phyloP scores from a whole-genome alignment of 257 asterid species.

The Ocimum tenuiflorum region DNA sequence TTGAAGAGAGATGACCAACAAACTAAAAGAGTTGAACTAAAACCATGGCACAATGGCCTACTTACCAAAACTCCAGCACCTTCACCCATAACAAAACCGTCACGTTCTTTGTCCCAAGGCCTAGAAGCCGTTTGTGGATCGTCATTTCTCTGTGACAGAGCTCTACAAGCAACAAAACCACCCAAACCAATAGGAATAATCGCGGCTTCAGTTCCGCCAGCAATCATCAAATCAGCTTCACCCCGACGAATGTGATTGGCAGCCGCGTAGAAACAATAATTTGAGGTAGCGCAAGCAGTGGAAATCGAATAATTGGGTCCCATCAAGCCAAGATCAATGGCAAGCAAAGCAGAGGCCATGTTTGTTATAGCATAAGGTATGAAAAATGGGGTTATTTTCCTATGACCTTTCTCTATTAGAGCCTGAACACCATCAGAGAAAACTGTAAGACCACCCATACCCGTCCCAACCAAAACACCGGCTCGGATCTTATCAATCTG shows the following conservation, averaged over 20 bases:
- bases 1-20: not conserved
- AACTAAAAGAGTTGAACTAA: not conserved
- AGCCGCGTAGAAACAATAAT: conserved; percentile 86
- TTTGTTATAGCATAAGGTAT: conserved; percentile 88
- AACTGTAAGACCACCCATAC: conserved; percentile 90
- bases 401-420: conserved; percentile 66
- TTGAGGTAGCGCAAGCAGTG: conserved; percentile 97
- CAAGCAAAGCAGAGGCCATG: conserved; percentile 94
- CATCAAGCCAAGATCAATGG: conserved; percentile 86
- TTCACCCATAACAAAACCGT: conserved; percentile 94
- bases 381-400: conserved; percentile 86
- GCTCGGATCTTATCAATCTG: conserved; percentile 85
- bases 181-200: conserved; percentile 89
- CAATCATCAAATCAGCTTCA: conserved; percentile 90
- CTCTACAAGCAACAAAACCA: conserved; percentile 94
- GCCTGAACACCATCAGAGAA: conserved; percentile 86
- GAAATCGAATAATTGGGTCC: conserved; percentile 93
- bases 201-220: conserved; percentile 96
- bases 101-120: conserved; percentile 86
- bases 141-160: conserved; percentile 88
- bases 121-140: conserved; percentile 86
- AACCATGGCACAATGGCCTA: not conserved
- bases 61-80: conserved; percentile 89
- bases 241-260: conserved; percentile 96
- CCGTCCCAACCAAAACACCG: conserved; percentile 86